A percentile compares a stretch with the other conserved stretches of the same genome.
These are phyloP conservation scores for Pyrenophora seminiperda DNA, from an alignment of 2,329 filamentous ascomycete species.

Conservation along the genomic window DNA sequence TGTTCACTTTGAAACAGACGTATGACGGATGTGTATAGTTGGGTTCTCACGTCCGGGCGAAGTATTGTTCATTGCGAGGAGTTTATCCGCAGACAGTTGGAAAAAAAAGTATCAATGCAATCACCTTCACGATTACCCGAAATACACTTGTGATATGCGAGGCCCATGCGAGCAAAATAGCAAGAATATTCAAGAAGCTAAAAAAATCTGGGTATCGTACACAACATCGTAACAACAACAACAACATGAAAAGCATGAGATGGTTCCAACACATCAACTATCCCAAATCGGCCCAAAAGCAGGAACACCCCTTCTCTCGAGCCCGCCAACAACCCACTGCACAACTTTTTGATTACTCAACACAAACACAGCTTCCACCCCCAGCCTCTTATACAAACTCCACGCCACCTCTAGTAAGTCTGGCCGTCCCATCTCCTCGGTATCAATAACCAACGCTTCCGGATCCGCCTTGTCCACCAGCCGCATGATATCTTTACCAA, in stretches of 20 bases:
- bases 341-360: conserved; percentile 58
- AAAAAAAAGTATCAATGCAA: background rate
- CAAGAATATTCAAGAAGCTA: too few species aligned
- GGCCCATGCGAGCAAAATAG: too few species aligned
- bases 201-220: too few species aligned
- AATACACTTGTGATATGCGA: conserved; percentile 59
- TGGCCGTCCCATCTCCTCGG: background rate
- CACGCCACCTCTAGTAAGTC: background rate
- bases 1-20: too few species aligned
- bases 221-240: too few species aligned
- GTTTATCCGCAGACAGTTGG: background rate
- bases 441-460: too few species aligned
- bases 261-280: background rate
- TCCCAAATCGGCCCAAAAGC: conserved; percentile 69
- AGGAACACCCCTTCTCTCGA: conserved; percentile 68
- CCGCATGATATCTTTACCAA: background rate
- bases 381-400: too few species aligned
- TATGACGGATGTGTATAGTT: too few species aligned
- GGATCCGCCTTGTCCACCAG: too few species aligned
- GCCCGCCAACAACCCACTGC: conserved; percentile 68
- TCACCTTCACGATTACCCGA: conserved; percentile 51
- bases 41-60: too few species aligned
- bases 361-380: background rate
- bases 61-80: background rate
- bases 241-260: too few species aligned